Percentiles rank a stretch among this genome's conserved stretches.
These are phyloP conservation scores for Rhododendron kiyosumense DNA, from an alignment of 148 eudicot species.

Conservation along the genomic window DNA sequence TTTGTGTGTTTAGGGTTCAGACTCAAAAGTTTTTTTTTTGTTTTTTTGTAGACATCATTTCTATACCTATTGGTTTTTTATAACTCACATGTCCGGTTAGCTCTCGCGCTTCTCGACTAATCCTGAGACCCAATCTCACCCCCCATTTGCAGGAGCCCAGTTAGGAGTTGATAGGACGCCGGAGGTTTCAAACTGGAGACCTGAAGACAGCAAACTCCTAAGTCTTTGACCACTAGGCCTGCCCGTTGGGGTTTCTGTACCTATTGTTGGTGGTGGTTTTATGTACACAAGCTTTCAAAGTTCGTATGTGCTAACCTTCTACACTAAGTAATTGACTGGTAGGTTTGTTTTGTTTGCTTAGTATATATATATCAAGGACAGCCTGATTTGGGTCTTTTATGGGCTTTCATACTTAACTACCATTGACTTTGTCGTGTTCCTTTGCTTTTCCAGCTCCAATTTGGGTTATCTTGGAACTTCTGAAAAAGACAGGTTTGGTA, in stretches of 20 bases:
- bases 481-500: background rate
- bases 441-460: background rate
- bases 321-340: conserved; percentile 2
- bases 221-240: no score
- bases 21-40: no score
- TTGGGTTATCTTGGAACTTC: background rate
- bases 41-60: background rate
- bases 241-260: background rate
- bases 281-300: background rate
- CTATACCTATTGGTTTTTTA: background rate
- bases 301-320: conserved; percentile 9
- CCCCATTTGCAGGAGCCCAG: no score
- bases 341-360: background rate
- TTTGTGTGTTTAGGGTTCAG: background rate
- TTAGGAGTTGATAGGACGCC: no score
- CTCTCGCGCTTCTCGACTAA: no score
- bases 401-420: background rate
- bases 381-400: background rate
- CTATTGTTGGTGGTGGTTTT: background rate
- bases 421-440: background rate
- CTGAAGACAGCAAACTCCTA: no score
- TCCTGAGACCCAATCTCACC: no score
- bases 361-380: background rate
- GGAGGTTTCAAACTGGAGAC: no score
- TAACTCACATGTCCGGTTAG: background rate